phyloP scores from a whole-genome alignment of 1,284 basidiomycete genomes.

The Coniferiporia sulphurascens region DNA sequence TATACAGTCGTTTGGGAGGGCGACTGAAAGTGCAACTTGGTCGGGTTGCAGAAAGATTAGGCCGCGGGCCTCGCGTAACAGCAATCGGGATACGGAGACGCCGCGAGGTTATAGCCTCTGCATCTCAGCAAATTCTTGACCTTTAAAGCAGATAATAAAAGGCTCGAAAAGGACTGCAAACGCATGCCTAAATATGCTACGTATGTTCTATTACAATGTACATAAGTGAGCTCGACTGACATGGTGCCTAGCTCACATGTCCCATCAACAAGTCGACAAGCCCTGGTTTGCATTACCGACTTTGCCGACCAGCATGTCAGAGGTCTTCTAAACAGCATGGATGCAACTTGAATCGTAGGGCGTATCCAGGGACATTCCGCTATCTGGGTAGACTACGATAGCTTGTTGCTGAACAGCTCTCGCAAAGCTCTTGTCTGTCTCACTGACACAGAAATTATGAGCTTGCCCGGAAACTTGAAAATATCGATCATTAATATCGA shows the following conservation, averaged over 20 bases:
- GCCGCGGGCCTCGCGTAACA: no score
- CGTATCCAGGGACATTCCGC: background rate
- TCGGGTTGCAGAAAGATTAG: no score
- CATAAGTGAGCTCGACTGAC: no score
- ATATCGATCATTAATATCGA: background rate
- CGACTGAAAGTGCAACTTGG: no score
- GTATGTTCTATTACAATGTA: no score
- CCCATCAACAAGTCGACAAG: background rate
- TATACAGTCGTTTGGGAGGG: no score
- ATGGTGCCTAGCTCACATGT: background rate
- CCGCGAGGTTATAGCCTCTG: no score
- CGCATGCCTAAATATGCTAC: no score
- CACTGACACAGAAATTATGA: background rate
- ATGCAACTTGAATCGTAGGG: background rate
- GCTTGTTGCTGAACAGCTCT: background rate
- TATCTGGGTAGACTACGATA: background rate
- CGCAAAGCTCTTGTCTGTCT: background rate
- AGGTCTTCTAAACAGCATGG: background rate
- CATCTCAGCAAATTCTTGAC: no score
- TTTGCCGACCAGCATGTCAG: background rate
- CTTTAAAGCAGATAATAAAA: no score
- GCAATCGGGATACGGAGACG: no score
- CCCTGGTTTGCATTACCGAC: background rate
- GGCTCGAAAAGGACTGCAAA: no score
- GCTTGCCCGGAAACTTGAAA: background rate